A percentile compares a stretch with the other conserved stretches of the same genome.
phyloP scores from a whole-genome alignment of 2,329 filamentous ascomycete genomes.

The Fusarium newnesense region DNA sequence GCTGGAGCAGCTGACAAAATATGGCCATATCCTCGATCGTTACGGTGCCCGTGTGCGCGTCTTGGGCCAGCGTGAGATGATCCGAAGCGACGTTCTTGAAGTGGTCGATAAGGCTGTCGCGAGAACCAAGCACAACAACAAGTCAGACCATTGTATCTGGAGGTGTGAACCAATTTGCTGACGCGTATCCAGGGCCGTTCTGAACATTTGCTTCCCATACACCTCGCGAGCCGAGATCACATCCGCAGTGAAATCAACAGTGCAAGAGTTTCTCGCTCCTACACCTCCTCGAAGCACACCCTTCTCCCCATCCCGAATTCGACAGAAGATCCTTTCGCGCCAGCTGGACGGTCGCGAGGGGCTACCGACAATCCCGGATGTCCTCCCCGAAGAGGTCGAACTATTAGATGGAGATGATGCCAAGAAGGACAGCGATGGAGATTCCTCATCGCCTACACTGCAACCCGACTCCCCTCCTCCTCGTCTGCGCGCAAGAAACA shows the following conservation, averaged over 20 bases:
- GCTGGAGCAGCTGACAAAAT: slow-evolving; percentile 88
- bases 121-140: slow-evolving; percentile 86
- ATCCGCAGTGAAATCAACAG: slow-evolving; percentile 85
- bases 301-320: slow-evolving; percentile 89
- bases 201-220: slow-evolving; percentile 98
- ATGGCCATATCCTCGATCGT: slow-evolving; percentile 90
- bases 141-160: slow-evolving; percentile 58
- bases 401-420: slow-evolving; percentile 57
- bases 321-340: slow-evolving; percentile 82
- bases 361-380: slow-evolving; percentile 61
- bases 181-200: slow-evolving; percentile 56
- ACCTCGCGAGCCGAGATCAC: slow-evolving; percentile 97
- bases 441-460: slow-evolving; percentile 70
- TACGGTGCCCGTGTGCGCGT: slow-evolving; percentile 91
- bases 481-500: slow-evolving; percentile 47
- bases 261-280: slow-evolving; percentile 84
- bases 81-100: slow-evolving; percentile 87
- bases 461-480: slow-evolving; percentile 64
- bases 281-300: slow-evolving; percentile 72
- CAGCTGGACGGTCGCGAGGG: slow-evolving; percentile 62
- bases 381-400: slow-evolving; percentile 54
- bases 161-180: slow-evolving; percentile 1
- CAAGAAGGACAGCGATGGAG: slow-evolving; percentile 60
- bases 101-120: slow-evolving; percentile 88
- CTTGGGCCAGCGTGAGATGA: slow-evolving; percentile 83